Conservation (phyloP, 2,329 filamentous ascomycete species). For the Colletotrichum sp. region DNA sequence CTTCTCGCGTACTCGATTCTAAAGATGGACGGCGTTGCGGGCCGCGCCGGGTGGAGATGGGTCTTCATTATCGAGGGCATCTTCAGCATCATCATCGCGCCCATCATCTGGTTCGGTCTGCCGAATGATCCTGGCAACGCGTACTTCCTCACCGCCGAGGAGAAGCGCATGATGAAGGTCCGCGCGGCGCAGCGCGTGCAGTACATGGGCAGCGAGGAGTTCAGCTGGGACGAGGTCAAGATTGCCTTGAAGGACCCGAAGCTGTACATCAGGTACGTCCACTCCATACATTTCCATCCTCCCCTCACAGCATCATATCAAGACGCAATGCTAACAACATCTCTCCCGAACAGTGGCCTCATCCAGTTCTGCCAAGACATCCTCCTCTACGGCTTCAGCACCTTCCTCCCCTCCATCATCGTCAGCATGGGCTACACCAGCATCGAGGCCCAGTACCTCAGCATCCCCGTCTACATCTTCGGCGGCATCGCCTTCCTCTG, state of each 20-base stretch:
- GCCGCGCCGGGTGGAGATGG: slow-evolving; percentile 45
- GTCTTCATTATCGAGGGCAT: slow-evolving; percentile 57
- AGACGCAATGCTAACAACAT: background rate
- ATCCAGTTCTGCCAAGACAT: slow-evolving; percentile 59
- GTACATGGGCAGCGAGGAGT: slow-evolving; percentile 54
- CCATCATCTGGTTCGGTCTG: slow-evolving; percentile 50
- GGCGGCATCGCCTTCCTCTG: slow-evolving; percentile 50
- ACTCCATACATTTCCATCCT: background rate
- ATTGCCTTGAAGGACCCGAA: slow-evolving; percentile 55
- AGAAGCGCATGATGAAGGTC: slow-evolving; percentile 54
- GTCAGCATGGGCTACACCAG: slow-evolving; percentile 54
- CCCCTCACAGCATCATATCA: background rate
- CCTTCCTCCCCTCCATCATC: slow-evolving; percentile 62
- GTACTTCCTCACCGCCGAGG: slow-evolving; percentile 52
- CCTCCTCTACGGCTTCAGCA: slow-evolving; percentile 61
- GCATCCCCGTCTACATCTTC: slow-evolving; percentile 60
- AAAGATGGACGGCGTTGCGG: slow-evolving; percentile 48
- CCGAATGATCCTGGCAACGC: slow-evolving; percentile 51
- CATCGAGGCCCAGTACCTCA: slow-evolving; percentile 57
- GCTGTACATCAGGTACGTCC: slow-evolving; percentile 47
- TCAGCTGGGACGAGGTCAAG: slow-evolving; percentile 54
- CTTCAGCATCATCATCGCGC: slow-evolving; percentile 44
- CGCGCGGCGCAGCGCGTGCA: slow-evolving; percentile 47
- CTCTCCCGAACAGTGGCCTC: slow-evolving; percentile 26
- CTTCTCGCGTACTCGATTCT: slow-evolving; percentile 52